Evolutionary conservation across 2,329 filamentous ascomycete genomes (phyloP), one percentile per base, ranked within the genome.

Genomic region (Colletotrichum liriopes): DNA sequence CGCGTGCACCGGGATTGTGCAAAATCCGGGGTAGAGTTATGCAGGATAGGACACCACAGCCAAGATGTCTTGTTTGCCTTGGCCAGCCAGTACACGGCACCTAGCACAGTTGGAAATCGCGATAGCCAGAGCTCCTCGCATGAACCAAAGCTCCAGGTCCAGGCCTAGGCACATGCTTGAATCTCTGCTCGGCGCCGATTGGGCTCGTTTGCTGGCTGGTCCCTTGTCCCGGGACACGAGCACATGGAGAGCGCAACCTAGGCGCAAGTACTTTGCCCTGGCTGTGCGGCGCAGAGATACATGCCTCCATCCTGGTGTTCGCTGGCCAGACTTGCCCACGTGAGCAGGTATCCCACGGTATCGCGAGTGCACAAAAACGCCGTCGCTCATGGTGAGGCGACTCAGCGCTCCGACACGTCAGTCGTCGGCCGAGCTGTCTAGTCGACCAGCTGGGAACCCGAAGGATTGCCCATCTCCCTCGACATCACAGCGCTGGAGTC

Each of bases 11-110:
- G 49, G 35, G 23, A 32, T 59, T 69, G 65, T 63, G 69, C 52
- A 63, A 55, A 72, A 59, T 63, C 69, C 45, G 69, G 69, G 69
- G 69, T 69, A 69, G 47, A 14, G 41, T 61, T 39, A 35, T 65
- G 23, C 23, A 55, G 37, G 6, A 16, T 29, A 26, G 23, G n/a
- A 41, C 43, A 20, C 16, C 12, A 12, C 20, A 14, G 23, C 18
- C 47, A 29, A 26, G 18, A 65, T 52, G 60, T 65, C 52, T 52
- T 43, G 45, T 11, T 26, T 26, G 14, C 11, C 39, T n/a, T 43
- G 55, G 51, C 5, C n/a, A 23, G 47, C 26, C n/a, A 23, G 47
- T 51, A 43, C 8, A 16, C 18, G 6, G 29, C 29, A 32, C 4
- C 29, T 6, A 32, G 29, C 29, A 2, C 6, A 32, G 29, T 32